Percentiles rank a stretch among this genome's conserved stretches.
Evolutionary conservation across 306 rosid species (phyloP).

Genomic region (Ormosia emarginata): DNA sequence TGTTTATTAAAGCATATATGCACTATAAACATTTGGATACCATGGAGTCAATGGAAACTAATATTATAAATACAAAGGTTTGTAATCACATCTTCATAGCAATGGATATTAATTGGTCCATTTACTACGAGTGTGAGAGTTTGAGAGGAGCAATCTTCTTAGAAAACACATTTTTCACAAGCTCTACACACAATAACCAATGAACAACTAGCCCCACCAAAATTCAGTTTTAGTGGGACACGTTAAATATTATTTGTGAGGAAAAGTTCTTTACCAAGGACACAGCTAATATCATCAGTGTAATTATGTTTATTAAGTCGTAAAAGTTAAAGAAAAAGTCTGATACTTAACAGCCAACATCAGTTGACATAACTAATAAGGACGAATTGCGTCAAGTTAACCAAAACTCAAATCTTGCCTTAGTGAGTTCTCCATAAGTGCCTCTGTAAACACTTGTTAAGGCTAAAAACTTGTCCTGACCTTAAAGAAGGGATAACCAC

Average conservation of each 20-base stretch:
- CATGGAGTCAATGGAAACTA: not conserved
- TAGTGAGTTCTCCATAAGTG: no score
- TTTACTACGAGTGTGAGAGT: not conserved
- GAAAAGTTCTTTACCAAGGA: not conserved
- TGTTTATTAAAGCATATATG: conserved; percentile 3
- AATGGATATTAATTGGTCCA: not conserved
- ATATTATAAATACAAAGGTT: not conserved
- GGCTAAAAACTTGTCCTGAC: no score
- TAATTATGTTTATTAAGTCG: not conserved
- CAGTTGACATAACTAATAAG: no score
- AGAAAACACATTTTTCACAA: not conserved
- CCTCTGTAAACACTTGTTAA: no score
- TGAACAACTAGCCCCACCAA: not conserved
- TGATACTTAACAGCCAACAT: not conserved
- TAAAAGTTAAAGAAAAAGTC: not conserved
- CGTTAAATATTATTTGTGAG: not conserved
- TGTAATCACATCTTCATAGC: conserved; percentile 1
- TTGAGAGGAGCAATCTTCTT: not conserved
- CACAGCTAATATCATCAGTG: not conserved
- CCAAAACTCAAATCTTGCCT: no score
- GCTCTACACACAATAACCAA: not conserved
- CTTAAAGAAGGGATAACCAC: no score
- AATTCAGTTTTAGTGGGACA: not conserved
- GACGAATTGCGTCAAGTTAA: no score
- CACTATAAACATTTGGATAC: not conserved